Base-by-base conservation (phyloP, 1,139 yeast species). In the Cylindricascospora bacillispora region DNA sequence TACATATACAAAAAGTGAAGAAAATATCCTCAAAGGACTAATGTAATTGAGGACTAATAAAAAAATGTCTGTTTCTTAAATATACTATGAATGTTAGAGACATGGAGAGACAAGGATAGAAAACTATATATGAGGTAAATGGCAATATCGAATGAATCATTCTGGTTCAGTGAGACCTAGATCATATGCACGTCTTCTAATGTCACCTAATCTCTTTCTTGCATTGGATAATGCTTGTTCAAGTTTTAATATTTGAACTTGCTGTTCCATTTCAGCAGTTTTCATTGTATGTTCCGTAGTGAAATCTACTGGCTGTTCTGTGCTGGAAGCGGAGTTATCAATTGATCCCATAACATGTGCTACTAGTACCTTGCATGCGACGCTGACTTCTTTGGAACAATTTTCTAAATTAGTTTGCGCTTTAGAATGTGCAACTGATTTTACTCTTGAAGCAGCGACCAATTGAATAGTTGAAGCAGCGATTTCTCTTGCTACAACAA, bases 391-490 rank as follows among this genome's bases (percentile, higher is more conserved):
- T 45, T 70, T 69, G 18, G 83, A 72, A 2, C 89, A 80, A 22
- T 53, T 45, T 57, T 83, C 95, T 35, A 83, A 64, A 34, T 63
- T 61, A 39, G 77, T 85, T 53, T 82, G 95, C 3, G 86, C 70
- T 51, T 75, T 70, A 5, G 93, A 80, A 57, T 73, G 72, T 44
- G 73, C 72, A 29, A 76, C 69, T 0, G 93, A 85, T 54, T 82
- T 82, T 22, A 82, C 94, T 44, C 95, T 68, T 1, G 95, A 78
- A 0, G 95, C 93, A 4, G 95, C 89, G 6, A 85, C 95, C 31
- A 83, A 65, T 59, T 83, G 95, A 1, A 93, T 93, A 0, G 95
- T 83, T 0, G 94, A 78, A 0, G 94, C 89, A 1, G 93, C 92
- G 14, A 85, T 94, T 52, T 83, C 93, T 47, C 81, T 82, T 1